Evolutionary conservation across 169 alveolate genomes (phyloP), one percentile per base, ranked within the genome.

Genomic region (Babesia ovis): DNA sequence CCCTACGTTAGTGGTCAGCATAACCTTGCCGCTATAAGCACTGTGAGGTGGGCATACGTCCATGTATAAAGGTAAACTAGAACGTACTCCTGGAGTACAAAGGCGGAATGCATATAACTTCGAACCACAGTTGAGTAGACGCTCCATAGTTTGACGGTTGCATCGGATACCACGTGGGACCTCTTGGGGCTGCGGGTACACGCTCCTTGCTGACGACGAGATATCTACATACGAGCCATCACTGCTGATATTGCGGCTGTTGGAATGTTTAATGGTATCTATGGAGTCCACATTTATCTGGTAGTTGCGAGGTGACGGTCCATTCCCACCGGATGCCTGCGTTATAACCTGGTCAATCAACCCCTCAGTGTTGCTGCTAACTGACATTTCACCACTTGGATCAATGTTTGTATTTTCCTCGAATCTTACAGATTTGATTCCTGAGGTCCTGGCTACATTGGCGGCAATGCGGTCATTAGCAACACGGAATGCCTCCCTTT

Each of bases 101-200:
- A 77, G 43, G 34, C 55, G 29, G 27, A 77, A 67, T n/a, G 80
- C 86, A 35, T 77, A 57, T 50, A 77, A n/a, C 59, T 64, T 73
- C 31, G 43, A 25, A 34, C 72, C 71, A 42, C 68, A 32, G 25
- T 41, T 71, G 2, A 71, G 58, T 37, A 71, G 12, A 16, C 69
- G 43, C 35, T 61, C 53, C 58, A 62, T 34, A 4, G 45, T 35
- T n/a, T 39, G 25, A 37, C 55, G 53, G 20, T 60, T 23, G 48
- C 70, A 60, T 8, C 42, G 56, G 18, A 60, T 42, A 20, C 70
- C 70, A n/a, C 70, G 34, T 12, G 70, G 70, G 4, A 35, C 34
- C 18, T 29, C 61, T 4, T 22, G 35, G 18, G 61, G 22, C 20
- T 22, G 5, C 37, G n/a, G 12, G 41, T 25, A n/a, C 6, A 11